These are phyloP conservation scores for Podospora anserina DNA, from an alignment of 495 filamentous ascomycete genomes.

Conservation along the genomic window DNA sequence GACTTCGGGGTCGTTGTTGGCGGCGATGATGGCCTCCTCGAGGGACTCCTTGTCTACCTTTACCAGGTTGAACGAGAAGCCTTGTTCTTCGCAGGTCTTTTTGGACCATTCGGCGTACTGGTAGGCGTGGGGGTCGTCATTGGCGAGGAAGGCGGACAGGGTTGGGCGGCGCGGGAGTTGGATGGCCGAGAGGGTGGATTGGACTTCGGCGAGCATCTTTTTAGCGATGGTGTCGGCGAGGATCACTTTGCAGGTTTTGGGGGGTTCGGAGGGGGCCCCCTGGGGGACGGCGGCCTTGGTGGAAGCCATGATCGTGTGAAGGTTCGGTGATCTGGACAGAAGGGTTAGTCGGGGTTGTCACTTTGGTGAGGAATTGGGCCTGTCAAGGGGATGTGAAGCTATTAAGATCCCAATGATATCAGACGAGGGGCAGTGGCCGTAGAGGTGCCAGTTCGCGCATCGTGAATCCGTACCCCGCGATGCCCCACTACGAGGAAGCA, in stretches of 20 bases:
- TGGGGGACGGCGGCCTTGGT: not conserved
- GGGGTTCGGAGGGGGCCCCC: slow-evolving; percentile 40
- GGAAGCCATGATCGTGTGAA: not conserved
- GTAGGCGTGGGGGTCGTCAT: slow-evolving; percentile 80
- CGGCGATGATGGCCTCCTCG: slow-evolving; percentile 77
- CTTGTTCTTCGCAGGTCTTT: slow-evolving; percentile 90
- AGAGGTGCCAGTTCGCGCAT: not conserved
- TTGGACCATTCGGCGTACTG: slow-evolving; percentile 97
- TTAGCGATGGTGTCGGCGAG: slow-evolving; percentile 80
- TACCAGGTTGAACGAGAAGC: slow-evolving; percentile 82
- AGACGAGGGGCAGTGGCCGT: not conserved
- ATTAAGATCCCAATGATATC: not conserved
- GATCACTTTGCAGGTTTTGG: slow-evolving; percentile 84
- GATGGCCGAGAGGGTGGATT: slow-evolving; percentile 64
- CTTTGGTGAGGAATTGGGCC: not conserved
- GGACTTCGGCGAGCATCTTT: slow-evolving; percentile 72
- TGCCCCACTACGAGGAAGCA: slow-evolving; percentile 14
- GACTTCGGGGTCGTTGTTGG: slow-evolving; percentile 72
- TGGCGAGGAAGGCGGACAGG: slow-evolving; percentile 88
- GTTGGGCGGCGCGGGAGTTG: slow-evolving; percentile 59
- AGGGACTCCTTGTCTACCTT: slow-evolving; percentile 79
- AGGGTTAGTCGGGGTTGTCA: not conserved
- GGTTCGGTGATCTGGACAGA: not conserved
- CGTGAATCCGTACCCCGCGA: slow-evolving; percentile 20
- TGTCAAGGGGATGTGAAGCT: not conserved